These are phyloP conservation scores for Penicillium sp. DNA, from an alignment of 2,329 filamentous ascomycete genomes.

Conservation along the genomic window DNA sequence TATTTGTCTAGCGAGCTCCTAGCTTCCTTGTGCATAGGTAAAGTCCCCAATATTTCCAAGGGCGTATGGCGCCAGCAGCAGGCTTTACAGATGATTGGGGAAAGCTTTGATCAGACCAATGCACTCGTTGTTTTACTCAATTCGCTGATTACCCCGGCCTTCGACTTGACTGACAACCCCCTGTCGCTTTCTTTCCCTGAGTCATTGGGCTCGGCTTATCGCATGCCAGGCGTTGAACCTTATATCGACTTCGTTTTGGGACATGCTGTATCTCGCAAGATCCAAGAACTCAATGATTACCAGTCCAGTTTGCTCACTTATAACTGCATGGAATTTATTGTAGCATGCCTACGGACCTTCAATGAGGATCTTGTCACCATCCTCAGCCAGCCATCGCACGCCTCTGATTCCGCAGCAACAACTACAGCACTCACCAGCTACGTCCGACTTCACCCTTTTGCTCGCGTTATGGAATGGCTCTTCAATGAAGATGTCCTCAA, in stretches of 20 bases:
- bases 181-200: constrained; percentile 86
- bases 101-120: constrained; percentile 80
- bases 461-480: constrained; percentile 95
- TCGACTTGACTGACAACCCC: constrained; percentile 54
- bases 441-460: constrained; percentile 85
- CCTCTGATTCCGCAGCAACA: constrained; percentile 72
- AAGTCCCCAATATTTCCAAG: constrained; percentile 44
- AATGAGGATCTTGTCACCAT: constrained; percentile 91
- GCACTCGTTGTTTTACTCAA: constrained; percentile 78
- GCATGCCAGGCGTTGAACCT: constrained; percentile 82
- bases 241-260: constrained; percentile 92
- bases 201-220: constrained; percentile 71
- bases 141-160: constrained; percentile 64
- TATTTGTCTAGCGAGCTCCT: constrained; percentile 65
- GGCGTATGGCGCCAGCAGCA: constrained; percentile 53
- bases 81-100: constrained; percentile 71
- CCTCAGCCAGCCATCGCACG: constrained; percentile 72
- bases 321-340: constrained; percentile 80
- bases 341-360: constrained; percentile 77
- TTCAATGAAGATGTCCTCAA: constrained; percentile 88
- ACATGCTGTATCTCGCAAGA: constrained; percentile 68
- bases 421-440: constrained; percentile 76
- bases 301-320: constrained; percentile 74
- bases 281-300: constrained; percentile 64
- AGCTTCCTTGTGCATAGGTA: constrained; percentile 46